Base-by-base conservation (phyloP, 1,284 basidiomycete genomes). In the Irpex lacteus region DNA sequence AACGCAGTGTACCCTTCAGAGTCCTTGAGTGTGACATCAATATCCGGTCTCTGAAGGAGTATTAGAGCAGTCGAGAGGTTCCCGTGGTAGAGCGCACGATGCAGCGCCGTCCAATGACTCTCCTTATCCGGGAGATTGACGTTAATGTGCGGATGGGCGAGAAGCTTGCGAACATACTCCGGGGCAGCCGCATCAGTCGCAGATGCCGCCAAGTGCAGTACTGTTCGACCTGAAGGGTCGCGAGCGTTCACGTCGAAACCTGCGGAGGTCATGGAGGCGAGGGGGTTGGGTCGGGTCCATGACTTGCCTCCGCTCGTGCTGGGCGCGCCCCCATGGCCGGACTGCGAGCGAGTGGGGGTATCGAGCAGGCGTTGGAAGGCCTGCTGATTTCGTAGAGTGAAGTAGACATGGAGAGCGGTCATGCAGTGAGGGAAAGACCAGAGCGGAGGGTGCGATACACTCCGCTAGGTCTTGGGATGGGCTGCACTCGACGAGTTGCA, bases 1-100 rank as follows among this genome's bases (percentile, higher is more conserved):
- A 96, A 96, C 0, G 96, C 88, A 0, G 94, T 95, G 74, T 98
- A 90, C 1, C 96, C 97, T 72, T 98, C 97, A 44, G 81, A 74
- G 72, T 99, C 98, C 75, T 95, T 96, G 63, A 95, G 70, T 1
- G 84, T 79, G 0, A 82, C 76, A 71, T 98, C 95, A 18, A 87
- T 87, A 71, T 97, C 94, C 34, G 81, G 70, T 44, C 90, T 86
- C 66, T 90, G 87, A 50, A 96, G 79, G 5, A 99, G 81, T 15
- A 96, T 78, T 55, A 94, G 80, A 7, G 91, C 94, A 36, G 89
- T 88, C 59, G 87, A 81, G 15, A 98, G 72, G 73, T 99, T 97
- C 2, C 94, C 96, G 36, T 82, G 77, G 74, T 98, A 99, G 64
- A 98, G 78, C 0, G 96, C 95, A 57, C 95, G 83, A 74, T 99